Evolutionary conservation across 108 stramenopile species (phyloP), one percentile per base, ranked within the genome.

Genomic region (Nannochloropsis salina): DNA sequence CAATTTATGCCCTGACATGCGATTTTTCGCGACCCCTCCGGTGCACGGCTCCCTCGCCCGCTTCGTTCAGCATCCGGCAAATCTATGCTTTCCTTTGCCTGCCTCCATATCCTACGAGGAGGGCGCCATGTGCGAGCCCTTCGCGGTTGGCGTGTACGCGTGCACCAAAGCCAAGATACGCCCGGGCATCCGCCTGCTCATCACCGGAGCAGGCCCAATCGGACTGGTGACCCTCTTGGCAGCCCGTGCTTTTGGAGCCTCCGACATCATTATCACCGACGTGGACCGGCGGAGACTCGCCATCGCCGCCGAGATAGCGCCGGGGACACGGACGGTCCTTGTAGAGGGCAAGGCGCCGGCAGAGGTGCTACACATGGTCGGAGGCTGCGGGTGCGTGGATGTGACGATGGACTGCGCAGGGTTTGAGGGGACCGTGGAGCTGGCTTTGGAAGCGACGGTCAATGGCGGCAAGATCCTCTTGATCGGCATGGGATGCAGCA

Each of bases 51-150:
- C 89, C 11, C 86, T 90, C 12, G 88, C 90, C 21, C 83, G 74
- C 44, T 89, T 84, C 42, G 88, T 90, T 42, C 83, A 83, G 42
- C 90, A 90, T 86, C 90, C 90, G 11, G 86, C 90, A 9, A 86
- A 89, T 44, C 89, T 90, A 84, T 89, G 89, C 89, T 90, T 85
- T 80, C 81, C 85, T 45, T 86, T 90, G 3, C 90, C 90, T 15
- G 12, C 20, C 15, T 80, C 83, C 41, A 85, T 90, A 86, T 41
- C 90, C 40, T 44, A 87, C 9, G 90, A 90, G 31, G 90, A 90
- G 31, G 90, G 90, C 12, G 90, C 90, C 47, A 87, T 90, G 89
- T 90, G 90, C 85, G 90, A 90, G 89, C 90, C 90, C 1, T 44
- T 90, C 11, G 86, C 90, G 21, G 90, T 90, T 21, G 90, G 90